Evolutionary conservation across 2,329 filamentous ascomycete species (phyloP).

Genomic region (Penicillium sp.): DNA sequence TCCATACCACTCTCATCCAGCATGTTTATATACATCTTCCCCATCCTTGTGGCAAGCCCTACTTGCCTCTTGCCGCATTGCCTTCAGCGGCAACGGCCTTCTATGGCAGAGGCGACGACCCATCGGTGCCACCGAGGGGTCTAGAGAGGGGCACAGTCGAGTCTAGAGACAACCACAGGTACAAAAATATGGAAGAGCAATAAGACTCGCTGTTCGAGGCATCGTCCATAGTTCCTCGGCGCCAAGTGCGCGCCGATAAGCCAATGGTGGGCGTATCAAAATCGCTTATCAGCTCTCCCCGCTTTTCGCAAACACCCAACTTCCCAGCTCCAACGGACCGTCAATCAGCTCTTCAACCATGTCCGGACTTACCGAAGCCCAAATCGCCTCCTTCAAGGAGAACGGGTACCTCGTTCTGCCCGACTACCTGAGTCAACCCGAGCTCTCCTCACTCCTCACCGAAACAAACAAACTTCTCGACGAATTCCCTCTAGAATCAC

Average conservation of each 20-base stretch:
- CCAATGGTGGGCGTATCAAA: constrained; percentile 3
- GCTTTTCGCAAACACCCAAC: constrained; percentile 15
- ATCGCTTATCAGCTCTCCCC: constrained; percentile 26
- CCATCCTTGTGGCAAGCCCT: constrained; percentile 7
- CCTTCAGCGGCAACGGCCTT: constrained; percentile 3
- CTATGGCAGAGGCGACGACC: constrained; percentile 5
- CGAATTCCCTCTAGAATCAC: constrained; percentile 74
- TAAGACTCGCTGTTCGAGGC: not conserved
- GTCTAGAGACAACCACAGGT: not conserved
- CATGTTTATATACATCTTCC: constrained; percentile 2
- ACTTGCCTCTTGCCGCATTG: constrained; percentile 10
- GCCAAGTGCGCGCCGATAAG: constrained; percentile 11
- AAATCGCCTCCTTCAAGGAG: constrained; percentile 70
- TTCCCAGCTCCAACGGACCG: not conserved
- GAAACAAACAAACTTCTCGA: constrained; percentile 76
- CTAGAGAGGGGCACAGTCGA: not conserved
- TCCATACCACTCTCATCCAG: not conserved
- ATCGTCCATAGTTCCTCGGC: not conserved
- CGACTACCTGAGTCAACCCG: constrained; percentile 67
- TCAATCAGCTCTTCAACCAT: constrained; percentile 11
- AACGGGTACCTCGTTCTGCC: constrained; percentile 92
- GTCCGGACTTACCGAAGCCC: constrained; percentile 67
- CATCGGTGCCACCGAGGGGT: not conserved
- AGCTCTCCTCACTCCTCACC: constrained; percentile 67
- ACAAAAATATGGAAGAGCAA: not conserved